Base-by-base conservation (phyloP, 106 monocot species). In the Dioscorea zingiberensis region DNA sequence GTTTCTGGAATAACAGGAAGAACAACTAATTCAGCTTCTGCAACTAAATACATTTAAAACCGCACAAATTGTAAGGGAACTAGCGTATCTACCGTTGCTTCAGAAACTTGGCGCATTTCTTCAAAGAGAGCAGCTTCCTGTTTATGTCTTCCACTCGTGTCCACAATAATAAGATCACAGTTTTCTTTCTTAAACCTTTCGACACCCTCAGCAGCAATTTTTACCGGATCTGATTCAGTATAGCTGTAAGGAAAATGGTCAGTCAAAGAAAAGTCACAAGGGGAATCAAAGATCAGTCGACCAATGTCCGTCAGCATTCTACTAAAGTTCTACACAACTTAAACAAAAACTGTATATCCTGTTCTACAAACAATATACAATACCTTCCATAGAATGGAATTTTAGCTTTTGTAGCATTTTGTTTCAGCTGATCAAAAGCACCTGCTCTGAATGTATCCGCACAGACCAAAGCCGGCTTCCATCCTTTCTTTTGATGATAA, bases 381-480 rank as follows among this genome's bases (percentile, higher is more conserved):
- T 74, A 93, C 98, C 98, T 99, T 86, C 98, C 98, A 75, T 89
- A 99, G 46, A 93, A 99, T 49, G 98, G 98, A 76, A 93, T 99
- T 68, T 99, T 99, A 54, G 98, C 84, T 76, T 99, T 99, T 9
- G 93, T 99, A 32, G 98, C 98, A 82, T 99, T 99, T 67, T 99
- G 98, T 58, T 93, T 99, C 64, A 99, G 74, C 68, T 99, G 93
- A 87, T 99, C 98, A 82, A 99, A 99, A 64, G 98, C 98, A 78
- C 92, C 89, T 69, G 98, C 98, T 78, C 93, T 83, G 67, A 99
- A 99, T 46, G 98, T 99, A 89, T 99, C 98, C 12, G 98, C 89
- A 81, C 98, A 99, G 67, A 99, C 93, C 57, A 99, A 60, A 51
- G 93, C 93, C 53, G 98, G 98, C 69, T 93, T 89, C 67, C 75